phyloP scores from a whole-genome alignment of 108 stramenopile species.

The Craspedostauros australis region DNA sequence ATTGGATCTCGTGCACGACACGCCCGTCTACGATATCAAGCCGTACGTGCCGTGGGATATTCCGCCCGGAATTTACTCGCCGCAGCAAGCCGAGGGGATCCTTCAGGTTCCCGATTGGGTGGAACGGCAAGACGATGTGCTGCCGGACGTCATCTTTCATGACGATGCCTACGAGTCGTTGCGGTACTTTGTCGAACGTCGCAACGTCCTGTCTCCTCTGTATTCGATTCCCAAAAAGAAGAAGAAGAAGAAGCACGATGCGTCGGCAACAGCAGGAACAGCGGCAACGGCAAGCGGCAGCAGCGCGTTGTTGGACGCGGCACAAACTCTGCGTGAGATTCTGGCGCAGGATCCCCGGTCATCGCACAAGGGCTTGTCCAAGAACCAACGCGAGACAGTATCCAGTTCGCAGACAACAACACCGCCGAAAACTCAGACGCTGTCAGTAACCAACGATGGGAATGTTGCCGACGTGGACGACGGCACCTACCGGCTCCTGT shows the following conservation, averaged over 20 bases:
- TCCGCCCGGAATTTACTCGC: constrained; percentile 29
- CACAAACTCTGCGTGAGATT: constrained; percentile 46
- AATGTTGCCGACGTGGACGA: not conserved
- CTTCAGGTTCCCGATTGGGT: constrained; percentile 62
- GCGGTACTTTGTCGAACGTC: constrained; percentile 12
- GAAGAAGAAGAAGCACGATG: too few relatives aligned
- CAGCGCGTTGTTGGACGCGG: constrained; percentile 21
- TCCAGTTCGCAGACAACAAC: not conserved
- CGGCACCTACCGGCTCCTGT: constrained; percentile 15
- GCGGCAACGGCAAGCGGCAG: too few relatives aligned
- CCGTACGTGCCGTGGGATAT: constrained; percentile 84
- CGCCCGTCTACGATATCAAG: constrained; percentile 92
- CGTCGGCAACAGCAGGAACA: too few relatives aligned
- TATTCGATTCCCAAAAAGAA: constrained; percentile 41
- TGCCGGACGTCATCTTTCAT: constrained; percentile 48
- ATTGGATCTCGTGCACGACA: constrained; percentile 87
- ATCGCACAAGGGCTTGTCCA: constrained; percentile 58
- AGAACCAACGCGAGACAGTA: constrained; percentile 47
- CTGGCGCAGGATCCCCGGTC: constrained; percentile 77
- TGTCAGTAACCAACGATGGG: not conserved
- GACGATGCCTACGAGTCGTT: constrained; percentile 26
- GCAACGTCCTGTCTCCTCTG: constrained; percentile 46
- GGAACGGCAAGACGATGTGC: constrained; percentile 45
- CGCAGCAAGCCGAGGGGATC: constrained; percentile 5
- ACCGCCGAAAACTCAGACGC: not conserved